A percentile compares a stretch with the other conserved stretches of the same genome.
phyloP scores from a whole-genome alignment of 202 grass and related monocot species.

The Zizania palustris region DNA sequence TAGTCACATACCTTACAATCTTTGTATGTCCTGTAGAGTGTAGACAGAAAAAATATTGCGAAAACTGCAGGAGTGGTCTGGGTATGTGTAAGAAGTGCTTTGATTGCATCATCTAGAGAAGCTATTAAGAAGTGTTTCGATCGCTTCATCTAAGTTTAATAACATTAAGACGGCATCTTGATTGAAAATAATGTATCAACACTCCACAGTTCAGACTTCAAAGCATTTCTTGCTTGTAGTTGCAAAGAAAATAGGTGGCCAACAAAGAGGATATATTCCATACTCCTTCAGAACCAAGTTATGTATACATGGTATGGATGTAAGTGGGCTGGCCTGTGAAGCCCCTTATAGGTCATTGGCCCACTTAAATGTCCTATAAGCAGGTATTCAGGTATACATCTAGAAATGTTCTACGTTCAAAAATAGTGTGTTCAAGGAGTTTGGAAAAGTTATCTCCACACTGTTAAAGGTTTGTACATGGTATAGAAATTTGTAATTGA shows the following conservation, averaged over 20 bases:
- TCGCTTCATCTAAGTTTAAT: background rate
- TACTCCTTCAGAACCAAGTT: slow-evolving; percentile 6
- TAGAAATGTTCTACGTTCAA: no score
- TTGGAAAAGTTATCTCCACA: background rate
- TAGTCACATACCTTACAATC: background rate
- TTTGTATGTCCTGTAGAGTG: no score
- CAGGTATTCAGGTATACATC: no score
- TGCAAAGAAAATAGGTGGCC: background rate
- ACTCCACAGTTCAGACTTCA: background rate
- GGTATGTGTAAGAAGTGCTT: no score
- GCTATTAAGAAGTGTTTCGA: background rate
- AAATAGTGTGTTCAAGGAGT: background rate
- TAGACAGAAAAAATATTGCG: background rate
- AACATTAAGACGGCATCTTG: background rate
- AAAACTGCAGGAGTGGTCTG: background rate
- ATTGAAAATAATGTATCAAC: slow-evolving; percentile 16
- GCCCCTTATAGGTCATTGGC: no score
- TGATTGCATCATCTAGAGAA: no score
- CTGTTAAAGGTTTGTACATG: background rate
- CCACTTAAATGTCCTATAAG: no score
- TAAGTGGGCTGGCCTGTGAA: no score
- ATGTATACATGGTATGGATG: no score
- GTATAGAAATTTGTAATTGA: background rate
- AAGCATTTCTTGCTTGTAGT: background rate
- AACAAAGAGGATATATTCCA: slow-evolving; percentile 4